Percentiles rank a stretch among this genome's conserved stretches.
Evolutionary conservation across 106 monocot genomes (phyloP).

Genomic region (Allium sativum): DNA sequence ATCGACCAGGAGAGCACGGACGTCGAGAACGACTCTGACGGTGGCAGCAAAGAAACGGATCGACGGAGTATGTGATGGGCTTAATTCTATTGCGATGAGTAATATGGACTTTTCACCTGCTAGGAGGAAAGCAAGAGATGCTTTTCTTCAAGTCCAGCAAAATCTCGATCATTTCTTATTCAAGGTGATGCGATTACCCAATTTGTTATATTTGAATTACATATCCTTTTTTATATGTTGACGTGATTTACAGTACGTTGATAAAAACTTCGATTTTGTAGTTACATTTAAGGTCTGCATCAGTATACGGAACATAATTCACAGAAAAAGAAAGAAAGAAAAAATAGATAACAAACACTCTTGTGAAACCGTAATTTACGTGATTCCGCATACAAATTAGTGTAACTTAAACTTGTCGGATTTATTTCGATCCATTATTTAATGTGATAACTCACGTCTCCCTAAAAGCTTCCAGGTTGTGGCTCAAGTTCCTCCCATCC

Average conservation of each 20-base stretch:
- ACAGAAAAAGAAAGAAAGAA: not conserved
- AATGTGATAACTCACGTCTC: no score
- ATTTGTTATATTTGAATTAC: not conserved
- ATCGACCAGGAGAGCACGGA: not conserved
- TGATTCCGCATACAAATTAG: no score
- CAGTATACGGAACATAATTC: not conserved
- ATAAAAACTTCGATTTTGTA: not conserved
- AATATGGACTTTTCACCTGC: slow-evolving; percentile 52
- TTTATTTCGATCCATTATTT: no score
- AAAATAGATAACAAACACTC: not conserved
- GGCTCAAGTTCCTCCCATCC: no score
- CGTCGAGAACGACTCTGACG: slow-evolving; percentile 3
- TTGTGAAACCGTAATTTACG: no score
- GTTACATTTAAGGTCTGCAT: not conserved
- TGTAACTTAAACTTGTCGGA: no score
- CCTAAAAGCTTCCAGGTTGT: no score
- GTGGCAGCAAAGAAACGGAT: slow-evolving; percentile 21
- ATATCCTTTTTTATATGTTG: not conserved
- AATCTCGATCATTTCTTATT: slow-evolving; percentile 84
- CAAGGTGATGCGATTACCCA: slow-evolving; percentile 31
- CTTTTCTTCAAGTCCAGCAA: slow-evolving; percentile 46
- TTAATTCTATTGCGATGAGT: slow-evolving; percentile 52
- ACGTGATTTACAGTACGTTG: not conserved
- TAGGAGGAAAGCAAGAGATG: slow-evolving; percentile 47
- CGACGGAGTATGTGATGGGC: slow-evolving; percentile 60